Conservation (phyloP, 208 protist genomes). For the Acanthamoeba healyi region DNA sequence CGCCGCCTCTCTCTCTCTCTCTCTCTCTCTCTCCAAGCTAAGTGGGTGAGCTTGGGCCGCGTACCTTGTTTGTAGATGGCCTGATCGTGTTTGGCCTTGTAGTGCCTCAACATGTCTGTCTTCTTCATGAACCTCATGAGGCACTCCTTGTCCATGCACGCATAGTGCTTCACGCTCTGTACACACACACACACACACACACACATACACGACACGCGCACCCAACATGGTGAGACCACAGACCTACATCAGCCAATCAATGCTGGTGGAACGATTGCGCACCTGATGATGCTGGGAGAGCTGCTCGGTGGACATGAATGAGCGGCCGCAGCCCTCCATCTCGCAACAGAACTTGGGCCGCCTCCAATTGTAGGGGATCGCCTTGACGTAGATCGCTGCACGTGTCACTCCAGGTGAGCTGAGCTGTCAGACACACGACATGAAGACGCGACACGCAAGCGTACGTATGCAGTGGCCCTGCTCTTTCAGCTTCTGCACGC, state of each 20-base stretch:
- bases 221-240: not conserved
- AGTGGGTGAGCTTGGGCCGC: not conserved
- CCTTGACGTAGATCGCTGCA: not conserved
- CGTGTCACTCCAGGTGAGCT: not conserved
- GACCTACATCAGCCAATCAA: too few relatives aligned
- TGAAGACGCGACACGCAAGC: too few relatives aligned
- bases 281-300: not conserved
- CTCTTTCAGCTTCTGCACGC: not conserved
- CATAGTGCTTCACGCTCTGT: not conserved
- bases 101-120: constrained; percentile 6
- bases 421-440: not conserved
- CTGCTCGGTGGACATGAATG: constrained; percentile 33
- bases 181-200: not conserved
- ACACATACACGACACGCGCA: not conserved
- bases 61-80: not conserved
- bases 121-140: not conserved
- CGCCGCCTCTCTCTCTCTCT: too few relatives aligned
- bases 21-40: not conserved
- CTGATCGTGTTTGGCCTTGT: not conserved
- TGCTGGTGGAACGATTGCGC: too few relatives aligned
- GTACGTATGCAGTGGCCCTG: too few relatives aligned
- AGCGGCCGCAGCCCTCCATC: not conserved
- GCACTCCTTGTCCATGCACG: not conserved
- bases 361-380: not conserved
- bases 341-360: constrained; percentile 43